Evolutionary conservation across 768 basidiomycete genomes (phyloP), one percentile per base, ranked within the genome.

Genomic region (Agaricus subrufescens): DNA sequence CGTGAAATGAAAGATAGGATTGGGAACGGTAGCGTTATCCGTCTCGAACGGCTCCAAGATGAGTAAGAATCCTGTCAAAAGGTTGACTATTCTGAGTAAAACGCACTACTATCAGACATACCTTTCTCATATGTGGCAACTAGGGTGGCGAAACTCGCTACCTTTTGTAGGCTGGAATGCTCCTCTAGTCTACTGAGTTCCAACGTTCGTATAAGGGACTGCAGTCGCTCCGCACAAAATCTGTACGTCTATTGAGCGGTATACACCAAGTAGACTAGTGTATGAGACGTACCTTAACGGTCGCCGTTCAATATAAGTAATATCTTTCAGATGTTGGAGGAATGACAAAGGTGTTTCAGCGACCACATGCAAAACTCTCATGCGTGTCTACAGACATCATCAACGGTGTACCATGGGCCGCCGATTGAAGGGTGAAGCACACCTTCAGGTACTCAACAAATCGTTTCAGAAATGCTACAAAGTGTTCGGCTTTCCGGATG

Each of bases 391-490:
- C 19, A 25, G 30, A 27, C 43, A 42, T 42, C 29, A 19, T 50
- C 27, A 60, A 57, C 3, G 29, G 23, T 38, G 53, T 38, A 19
- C 25, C 44, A 23, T 40, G 12, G 31, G 23, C 37, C 26, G 11
- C 45, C 10, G 43, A 19, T 46, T 44, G 19, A 39, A 57, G n/a
- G 29, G 48, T 38, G 49, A 26, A 23, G 42, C 52, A 23, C 50
- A 94, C 96, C 82, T 98, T 99, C 51, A 99, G 81, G 70, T 99
- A 99, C 73, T 99, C 97, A 26, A 99, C 94, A 66, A 99, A 97
- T 52, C 97, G 86, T 71, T 96, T 98, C 59, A 99, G 72, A 73
- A 99, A 99, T 0, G 97, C 96, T 14, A 98, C 93, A 64, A 99
- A 99, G 72, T 99, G 97, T 66, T 99, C 97, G 0, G 97, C 97